Evolutionary conservation across 345 rosid genomes (phyloP), one percentile per base, ranked within the genome.

Genomic region (Citrus sinensis): DNA sequence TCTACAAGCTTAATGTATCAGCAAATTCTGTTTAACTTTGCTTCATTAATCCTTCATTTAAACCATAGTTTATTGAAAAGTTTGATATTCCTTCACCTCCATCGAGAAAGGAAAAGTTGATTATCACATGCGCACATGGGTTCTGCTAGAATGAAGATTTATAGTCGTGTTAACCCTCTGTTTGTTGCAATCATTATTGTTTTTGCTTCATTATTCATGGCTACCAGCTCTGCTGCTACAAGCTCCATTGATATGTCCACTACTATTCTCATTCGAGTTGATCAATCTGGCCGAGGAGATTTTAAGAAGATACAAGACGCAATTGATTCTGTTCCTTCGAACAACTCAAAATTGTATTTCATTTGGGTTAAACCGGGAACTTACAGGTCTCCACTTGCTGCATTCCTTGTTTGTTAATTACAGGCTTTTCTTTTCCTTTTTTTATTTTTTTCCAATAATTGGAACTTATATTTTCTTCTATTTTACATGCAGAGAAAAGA

Each of bases 331-430:
- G 87, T 93, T 62, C 93, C 97, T 10, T 79, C 90, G 14, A 77
- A 82, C 16, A 90, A 90, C 67, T 62, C 85, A 11, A 81, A 88
- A 14, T 68, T 78, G 67, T 78, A 87, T 71, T 87, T 81, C 85
- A 88, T 93, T 71, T 85, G 78, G 85, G 93, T 93, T 72, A 89
- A 90, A 74, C 91, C 97, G 14, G 95, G 97, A 78, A 82, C 76
- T n/a, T 93, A 93, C 86, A 82, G 93, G 97, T 92, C 27, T 78
- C 51, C 51, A 71, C 22, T 29, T 51, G 8, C 30, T 64, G 68
- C n/a, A 54, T 54, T 54, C 20, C 6, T 54, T 54, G 17, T 46
- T 46, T 46, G 51, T 46, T 46, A 46, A 46, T 11, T 46, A 46
- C 14, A 13, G 22, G 58, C 7, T 17, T 54, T 5, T 4, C 7